Evolutionary conservation across 345 rosid species (phyloP).

Genomic region (Eucalyptus pauciflora): DNA sequence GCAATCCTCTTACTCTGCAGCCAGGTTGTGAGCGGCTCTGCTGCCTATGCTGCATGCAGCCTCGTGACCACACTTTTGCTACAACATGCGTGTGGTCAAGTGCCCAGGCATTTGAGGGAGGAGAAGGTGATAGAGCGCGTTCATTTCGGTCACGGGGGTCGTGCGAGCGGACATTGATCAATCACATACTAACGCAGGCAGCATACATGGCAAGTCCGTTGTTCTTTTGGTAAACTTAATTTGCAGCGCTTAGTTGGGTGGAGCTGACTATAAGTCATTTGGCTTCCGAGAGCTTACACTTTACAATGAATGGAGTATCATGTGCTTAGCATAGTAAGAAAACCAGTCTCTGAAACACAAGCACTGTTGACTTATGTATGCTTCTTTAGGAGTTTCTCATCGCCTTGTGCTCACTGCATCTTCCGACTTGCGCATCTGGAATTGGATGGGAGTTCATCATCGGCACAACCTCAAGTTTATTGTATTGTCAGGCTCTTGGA

Average conservation of each 20-base stretch:
- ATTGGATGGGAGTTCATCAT: not conserved
- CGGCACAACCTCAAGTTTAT: not conserved
- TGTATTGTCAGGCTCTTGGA: not conserved
- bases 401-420: not conserved
- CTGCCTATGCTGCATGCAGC: constrained; percentile 77
- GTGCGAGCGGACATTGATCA: constrained; percentile 56
- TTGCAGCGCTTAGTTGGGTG: not conserved
- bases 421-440: not conserved
- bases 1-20: constrained; percentile 16
- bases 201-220: not conserved
- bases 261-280: not conserved
- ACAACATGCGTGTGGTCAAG: constrained; percentile 65
- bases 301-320: not conserved
- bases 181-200: not conserved
- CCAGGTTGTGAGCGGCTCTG: constrained; percentile 71
- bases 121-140: constrained; percentile 74
- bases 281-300: not conserved
- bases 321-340: not conserved
- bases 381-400: not conserved
- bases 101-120: constrained; percentile 64
- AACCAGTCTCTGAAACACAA: not conserved
- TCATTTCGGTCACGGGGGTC: constrained; percentile 69
- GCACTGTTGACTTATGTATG: not conserved
- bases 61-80: constrained; percentile 48
- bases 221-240: not conserved